Evolutionary conservation across 139 green algal species (phyloP).

Genomic region (Spirogloea muscicola): DNA sequence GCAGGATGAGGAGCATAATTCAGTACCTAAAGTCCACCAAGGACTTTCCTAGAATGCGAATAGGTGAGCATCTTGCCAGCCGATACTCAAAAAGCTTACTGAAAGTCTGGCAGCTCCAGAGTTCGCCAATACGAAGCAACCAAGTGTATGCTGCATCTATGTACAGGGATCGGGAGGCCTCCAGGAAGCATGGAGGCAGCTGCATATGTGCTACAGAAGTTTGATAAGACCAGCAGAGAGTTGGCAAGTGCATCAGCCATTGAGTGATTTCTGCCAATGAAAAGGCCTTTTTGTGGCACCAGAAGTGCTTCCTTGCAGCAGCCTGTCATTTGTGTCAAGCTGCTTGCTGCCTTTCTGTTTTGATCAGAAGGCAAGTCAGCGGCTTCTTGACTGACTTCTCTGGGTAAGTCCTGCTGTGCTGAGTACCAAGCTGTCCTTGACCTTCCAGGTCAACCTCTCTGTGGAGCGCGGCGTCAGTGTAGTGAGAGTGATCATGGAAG

Average conservation of each 20-base stretch:
- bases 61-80: neutral
- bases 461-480: too few relatives aligned
- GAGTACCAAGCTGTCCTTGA: too few relatives aligned
- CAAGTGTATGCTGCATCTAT: neutral
- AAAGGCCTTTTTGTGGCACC: too few relatives aligned
- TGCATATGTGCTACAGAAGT: constrained; percentile 70
- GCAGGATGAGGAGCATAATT: constrained; percentile 77
- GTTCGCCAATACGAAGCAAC: neutral
- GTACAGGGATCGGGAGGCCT: constrained; percentile 78
- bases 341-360: too few relatives aligned
- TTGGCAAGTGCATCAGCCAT: constrained; percentile 55
- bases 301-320: too few relatives aligned
- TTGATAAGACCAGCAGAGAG: constrained; percentile 62
- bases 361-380: too few relatives aligned
- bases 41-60: constrained; percentile 69
- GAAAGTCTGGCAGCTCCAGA: neutral
- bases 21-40: constrained; percentile 61
- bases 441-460: too few relatives aligned
- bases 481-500: too few relatives aligned
- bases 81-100: neutral
- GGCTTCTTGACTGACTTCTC: too few relatives aligned
- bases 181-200: constrained; percentile 52
- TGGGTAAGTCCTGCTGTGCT: too few relatives aligned
- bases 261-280: too few relatives aligned
- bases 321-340: too few relatives aligned